phyloP scores from a whole-genome alignment of 495 filamentous ascomycete species.

The Xylaria longipes region DNA sequence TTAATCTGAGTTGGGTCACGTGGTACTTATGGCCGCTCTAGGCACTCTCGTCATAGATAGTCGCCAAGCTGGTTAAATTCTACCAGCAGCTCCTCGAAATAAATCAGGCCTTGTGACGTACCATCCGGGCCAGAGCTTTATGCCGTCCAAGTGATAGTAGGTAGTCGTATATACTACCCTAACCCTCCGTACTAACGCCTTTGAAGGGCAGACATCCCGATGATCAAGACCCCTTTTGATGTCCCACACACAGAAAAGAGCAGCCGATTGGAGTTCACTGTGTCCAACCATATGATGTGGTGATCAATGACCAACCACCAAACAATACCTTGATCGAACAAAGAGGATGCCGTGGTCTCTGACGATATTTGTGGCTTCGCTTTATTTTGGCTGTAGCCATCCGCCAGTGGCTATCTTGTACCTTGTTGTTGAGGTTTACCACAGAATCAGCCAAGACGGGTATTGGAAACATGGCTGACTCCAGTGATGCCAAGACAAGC shows the following conservation, averaged over 20 bases:
- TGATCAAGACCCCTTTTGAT: background rate
- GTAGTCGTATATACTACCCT: slow-evolving; percentile 7
- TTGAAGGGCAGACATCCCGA: background rate
- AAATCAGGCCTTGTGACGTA: background rate
- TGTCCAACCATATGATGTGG: background rate
- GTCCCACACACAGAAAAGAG: background rate
- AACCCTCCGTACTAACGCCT: background rate
- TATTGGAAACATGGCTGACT: slow-evolving; percentile 2
- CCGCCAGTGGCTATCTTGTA: background rate
- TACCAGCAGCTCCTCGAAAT: background rate
- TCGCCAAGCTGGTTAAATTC: slow-evolving; percentile 20
- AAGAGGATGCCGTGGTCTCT: background rate
- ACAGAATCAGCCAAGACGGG: slow-evolving; percentile 19
- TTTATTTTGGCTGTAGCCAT: background rate
- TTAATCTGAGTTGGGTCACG: background rate
- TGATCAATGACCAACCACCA: background rate
- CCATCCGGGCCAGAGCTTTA: background rate
- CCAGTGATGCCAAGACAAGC: slow-evolving; percentile 34
- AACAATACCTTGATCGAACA: background rate
- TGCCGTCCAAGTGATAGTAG: background rate
- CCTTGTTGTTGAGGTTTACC: slow-evolving; percentile 4
- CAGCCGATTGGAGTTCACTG: background rate
- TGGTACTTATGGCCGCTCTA: background rate
- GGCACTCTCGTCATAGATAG: background rate
- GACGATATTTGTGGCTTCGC: background rate